phyloP scores from a whole-genome alignment of 495 filamentous ascomycete species.

The Penicillium waksmanii region DNA sequence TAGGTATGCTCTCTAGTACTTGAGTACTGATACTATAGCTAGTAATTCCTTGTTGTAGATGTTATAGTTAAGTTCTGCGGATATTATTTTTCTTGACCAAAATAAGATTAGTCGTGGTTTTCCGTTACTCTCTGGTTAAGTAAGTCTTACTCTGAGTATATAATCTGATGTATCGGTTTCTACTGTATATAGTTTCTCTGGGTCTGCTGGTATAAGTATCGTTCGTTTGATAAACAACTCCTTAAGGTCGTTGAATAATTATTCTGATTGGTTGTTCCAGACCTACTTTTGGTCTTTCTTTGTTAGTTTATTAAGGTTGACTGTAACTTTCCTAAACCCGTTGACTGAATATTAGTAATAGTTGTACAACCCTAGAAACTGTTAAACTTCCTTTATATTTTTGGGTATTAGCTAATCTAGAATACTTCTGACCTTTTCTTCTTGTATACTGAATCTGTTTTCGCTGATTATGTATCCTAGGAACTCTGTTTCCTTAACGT shows the following conservation, averaged over 20 bases:
- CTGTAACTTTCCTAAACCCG: constrained; percentile 9
- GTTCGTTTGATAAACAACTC: not conserved
- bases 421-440: constrained; percentile 18
- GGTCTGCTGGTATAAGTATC: constrained; percentile 13
- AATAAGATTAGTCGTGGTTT: constrained; percentile 21
- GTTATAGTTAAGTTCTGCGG: constrained; percentile 37
- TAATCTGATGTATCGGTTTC: constrained; percentile 22
- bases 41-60: constrained; percentile 38
- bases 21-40: constrained; percentile 28
- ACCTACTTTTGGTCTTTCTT: constrained; percentile 14
- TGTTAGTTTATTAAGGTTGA: constrained; percentile 9
- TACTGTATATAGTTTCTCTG: constrained; percentile 10
- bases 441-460: constrained; percentile 13
- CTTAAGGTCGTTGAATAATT: constrained; percentile 20
- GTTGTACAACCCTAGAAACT: constrained; percentile 16
- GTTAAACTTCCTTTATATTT: constrained; percentile 15
- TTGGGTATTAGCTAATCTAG: constrained; percentile 7
- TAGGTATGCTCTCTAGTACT: constrained; percentile 32
- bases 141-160: constrained; percentile 11
- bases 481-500: constrained; percentile 13
- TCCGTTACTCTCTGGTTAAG: not conserved
- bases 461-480: constrained; percentile 14
- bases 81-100: constrained; percentile 28
- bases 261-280: constrained; percentile 6
- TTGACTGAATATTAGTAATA: constrained; percentile 20